These are phyloP conservation scores for Gamarada debralockiae DNA, from an alignment of 495 filamentous ascomycete genomes.

Conservation along the genomic window DNA sequence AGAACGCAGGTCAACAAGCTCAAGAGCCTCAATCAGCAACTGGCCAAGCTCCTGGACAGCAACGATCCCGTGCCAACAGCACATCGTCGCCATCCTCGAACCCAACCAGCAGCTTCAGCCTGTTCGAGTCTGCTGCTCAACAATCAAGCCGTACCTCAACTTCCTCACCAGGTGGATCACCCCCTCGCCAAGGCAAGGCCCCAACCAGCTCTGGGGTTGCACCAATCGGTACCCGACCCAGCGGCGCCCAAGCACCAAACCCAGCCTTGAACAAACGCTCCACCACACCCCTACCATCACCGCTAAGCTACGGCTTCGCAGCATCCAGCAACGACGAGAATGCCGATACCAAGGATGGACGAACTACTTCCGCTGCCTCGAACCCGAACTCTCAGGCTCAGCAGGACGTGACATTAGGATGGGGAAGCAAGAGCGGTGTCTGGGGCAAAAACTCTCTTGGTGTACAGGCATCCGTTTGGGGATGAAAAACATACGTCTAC, in stretches of 20 bases:
- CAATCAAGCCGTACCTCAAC: slow-evolving; percentile 82
- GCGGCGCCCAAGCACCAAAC: slow-evolving; percentile 49
- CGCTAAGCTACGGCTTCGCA: slow-evolving; percentile 76
- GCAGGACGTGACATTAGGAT: slow-evolving; percentile 48
- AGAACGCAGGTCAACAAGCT: slow-evolving; percentile 28
- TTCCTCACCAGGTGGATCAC: slow-evolving; percentile 87
- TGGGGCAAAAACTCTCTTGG: slow-evolving; percentile 73
- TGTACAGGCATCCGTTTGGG: slow-evolving; percentile 76
- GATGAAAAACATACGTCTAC: slow-evolving; percentile 36
- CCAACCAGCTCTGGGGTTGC: slow-evolving; percentile 65
- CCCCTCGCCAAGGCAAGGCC: slow-evolving; percentile 62
- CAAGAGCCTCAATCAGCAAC: slow-evolving; percentile 25
- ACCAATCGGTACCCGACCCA: slow-evolving; percentile 89
- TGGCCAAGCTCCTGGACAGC: slow-evolving; percentile 42
- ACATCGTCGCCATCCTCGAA: slow-evolving; percentile 77
- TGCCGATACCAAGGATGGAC: slow-evolving; percentile 22
- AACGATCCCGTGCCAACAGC: slow-evolving; percentile 79
- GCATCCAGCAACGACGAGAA: slow-evolving; percentile 32
- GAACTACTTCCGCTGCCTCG: slow-evolving; percentile 30
- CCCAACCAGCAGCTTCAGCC: slow-evolving; percentile 56
- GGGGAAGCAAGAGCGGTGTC: slow-evolving; percentile 68
- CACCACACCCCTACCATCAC: slow-evolving; percentile 86
- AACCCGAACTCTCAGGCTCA: slow-evolving; percentile 39
- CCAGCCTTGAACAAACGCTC: slow-evolving; percentile 66
- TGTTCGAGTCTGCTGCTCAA: slow-evolving; percentile 65